These are phyloP conservation scores for Populus hybrid DNA, from an alignment of 441 rosid species.

Conservation along the genomic window DNA sequence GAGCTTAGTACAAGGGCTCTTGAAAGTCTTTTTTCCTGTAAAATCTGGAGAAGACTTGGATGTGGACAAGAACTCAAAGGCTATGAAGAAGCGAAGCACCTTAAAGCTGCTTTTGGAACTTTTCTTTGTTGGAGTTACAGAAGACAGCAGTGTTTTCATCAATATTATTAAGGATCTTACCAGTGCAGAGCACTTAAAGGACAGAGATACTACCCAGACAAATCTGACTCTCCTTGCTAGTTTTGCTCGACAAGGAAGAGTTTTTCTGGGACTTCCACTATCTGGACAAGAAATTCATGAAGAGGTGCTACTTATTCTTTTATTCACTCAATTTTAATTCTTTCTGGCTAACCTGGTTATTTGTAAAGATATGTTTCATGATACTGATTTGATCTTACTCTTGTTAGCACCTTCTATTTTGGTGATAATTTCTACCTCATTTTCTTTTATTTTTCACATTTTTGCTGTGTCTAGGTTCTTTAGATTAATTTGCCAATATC, in stretches of 20 bases:
- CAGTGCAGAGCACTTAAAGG: conserved; percentile 77
- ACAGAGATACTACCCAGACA: conserved; percentile 88
- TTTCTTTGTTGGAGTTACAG: conserved; percentile 88
- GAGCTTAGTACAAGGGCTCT: conserved; percentile 77
- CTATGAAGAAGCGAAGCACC: conserved; percentile 95
- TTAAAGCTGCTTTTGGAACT: conserved; percentile 90
- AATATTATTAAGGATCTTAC: conserved; percentile 93
- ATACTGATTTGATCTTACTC: not conserved
- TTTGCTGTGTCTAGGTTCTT: not conserved
- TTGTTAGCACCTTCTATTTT: not conserved
- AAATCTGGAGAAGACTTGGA: conserved; percentile 88
- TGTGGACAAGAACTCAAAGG: conserved; percentile 74
- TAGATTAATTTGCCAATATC: not conserved
- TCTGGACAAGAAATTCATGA: conserved; percentile 79
- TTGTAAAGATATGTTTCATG: not conserved
- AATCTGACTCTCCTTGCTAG: conserved; percentile 93
- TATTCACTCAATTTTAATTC: conserved; percentile 1
- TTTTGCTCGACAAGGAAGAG: conserved; percentile 97
- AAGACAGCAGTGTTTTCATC: conserved; percentile 72
- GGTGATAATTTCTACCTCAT: not conserved
- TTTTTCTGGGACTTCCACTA: conserved; percentile 79
- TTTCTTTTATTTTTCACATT: not conserved
- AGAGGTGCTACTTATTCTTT: conserved; percentile 48
- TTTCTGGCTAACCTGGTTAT: not conserved
- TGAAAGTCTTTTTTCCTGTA: conserved; percentile 92